Conservation (phyloP, 371 early-diverging fungal species). For the Lichtheimia ornata region DNA sequence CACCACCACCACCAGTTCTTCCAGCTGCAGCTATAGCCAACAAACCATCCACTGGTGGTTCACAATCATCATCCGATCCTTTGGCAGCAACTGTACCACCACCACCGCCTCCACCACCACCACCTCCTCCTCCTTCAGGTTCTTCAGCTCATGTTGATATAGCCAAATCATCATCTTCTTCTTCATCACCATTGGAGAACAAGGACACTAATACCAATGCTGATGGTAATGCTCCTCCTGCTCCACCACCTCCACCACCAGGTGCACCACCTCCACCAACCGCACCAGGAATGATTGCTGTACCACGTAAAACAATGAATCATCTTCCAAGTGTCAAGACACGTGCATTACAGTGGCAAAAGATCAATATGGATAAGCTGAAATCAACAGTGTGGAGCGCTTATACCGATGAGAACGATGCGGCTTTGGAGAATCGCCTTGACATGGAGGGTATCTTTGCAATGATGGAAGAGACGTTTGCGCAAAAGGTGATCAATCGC, state of each 20-base stretch:
- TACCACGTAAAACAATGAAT: slow-evolving; percentile 60
- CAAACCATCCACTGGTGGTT: neutral
- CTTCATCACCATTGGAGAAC: too few species aligned
- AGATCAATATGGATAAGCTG: slow-evolving; percentile 63
- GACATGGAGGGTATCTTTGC: slow-evolving; percentile 65
- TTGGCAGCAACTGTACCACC: slow-evolving; percentile 19
- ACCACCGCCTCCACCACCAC: slow-evolving; percentile 41
- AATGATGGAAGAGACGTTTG: slow-evolving; percentile 75
- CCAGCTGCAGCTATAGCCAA: neutral
- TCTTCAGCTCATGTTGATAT: neutral
- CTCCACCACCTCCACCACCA: slow-evolving; percentile 22
- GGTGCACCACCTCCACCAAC: slow-evolving; percentile 11
- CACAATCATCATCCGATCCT: slow-evolving; percentile 15
- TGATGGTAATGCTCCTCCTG: slow-evolving; percentile 26
- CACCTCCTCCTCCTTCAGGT: slow-evolving; percentile 32
- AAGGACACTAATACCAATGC: too few species aligned
- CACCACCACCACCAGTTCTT: slow-evolving; percentile 9
- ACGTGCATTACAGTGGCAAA: slow-evolving; percentile 86
- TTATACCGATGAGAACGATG: slow-evolving; percentile 39
- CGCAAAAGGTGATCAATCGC: slow-evolving; percentile 61
- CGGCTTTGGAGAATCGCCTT: slow-evolving; percentile 44
- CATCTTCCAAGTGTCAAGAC: slow-evolving; percentile 72
- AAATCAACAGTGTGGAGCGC: slow-evolving; percentile 61
- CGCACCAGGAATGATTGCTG: slow-evolving; percentile 2
- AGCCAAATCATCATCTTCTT: too few species aligned